Base-by-base conservation (phyloP, 2,329 filamentous ascomycete species). In the Fusarium sp. region DNA sequence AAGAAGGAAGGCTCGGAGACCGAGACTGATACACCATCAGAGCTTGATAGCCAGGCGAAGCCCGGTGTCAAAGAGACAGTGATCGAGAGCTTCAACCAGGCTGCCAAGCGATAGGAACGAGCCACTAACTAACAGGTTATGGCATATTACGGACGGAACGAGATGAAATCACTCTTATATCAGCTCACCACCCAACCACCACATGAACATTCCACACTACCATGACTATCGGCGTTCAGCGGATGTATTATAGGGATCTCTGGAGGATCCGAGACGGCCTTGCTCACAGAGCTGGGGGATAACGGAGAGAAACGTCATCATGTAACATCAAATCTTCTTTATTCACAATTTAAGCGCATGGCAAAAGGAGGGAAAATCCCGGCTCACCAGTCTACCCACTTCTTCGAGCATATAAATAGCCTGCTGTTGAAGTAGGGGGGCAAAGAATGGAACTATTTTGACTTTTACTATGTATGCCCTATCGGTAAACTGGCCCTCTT, bases 21-120 rank as follows among this genome's bases (percentile, higher is more conserved):
- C 15, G 60, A 74, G 52, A 71, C 70, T 35, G 64, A 61, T n/a
- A 50, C 70, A 76, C 9, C 59, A 46, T 54, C 67, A 63, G 67
- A 64, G 46, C 49, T 54, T 37, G 62, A 64, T 40, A 43, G 59
- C 16, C 38, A 72, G 62, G 37, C 59, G 57, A 79, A 75, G 58
- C 70, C 76, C 18, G 72, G 76, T 38, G 73, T 84, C 33, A 84
- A 83, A 78, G 83, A 84, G 53, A 81, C 80, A 30, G 81, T 85
- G 25, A 69, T 86, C 3, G 81, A 85, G 50, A 81, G 81, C 30
- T 85, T 85, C 64, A 81, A 84, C 64, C 73, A 83, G 13, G 73
- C 80, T 13, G 77, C 74, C 25, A 81, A 80, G 75, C 77, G 77
- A 64, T 83, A 71, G 79, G 33, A 7, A 23, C 9, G 19, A 42